phyloP scores from a whole-genome alignment of 768 basidiomycete genomes.

The Suillus fuscotomentosus region DNA sequence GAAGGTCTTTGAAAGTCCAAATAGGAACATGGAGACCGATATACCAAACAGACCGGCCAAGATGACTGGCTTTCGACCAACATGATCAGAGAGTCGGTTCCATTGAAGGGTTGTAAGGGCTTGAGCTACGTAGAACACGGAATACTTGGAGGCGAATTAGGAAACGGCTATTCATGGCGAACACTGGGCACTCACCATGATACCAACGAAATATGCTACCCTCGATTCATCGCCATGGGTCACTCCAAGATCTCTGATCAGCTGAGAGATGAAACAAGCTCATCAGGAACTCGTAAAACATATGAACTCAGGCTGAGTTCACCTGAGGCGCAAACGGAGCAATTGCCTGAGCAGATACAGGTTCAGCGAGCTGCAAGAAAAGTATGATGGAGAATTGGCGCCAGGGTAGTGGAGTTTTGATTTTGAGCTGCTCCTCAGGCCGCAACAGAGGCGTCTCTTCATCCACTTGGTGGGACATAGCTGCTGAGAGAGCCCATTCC shows the following conservation, averaged over 20 bases:
- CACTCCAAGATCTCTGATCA: constrained; percentile 32
- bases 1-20: constrained; percentile 57
- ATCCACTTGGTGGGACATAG: constrained; percentile 15
- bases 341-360: constrained; percentile 48
- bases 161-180: background rate
- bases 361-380: constrained; percentile 50
- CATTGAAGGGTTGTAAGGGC: constrained; percentile 57
- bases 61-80: constrained; percentile 57
- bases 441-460: constrained; percentile 39
- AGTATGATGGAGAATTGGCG: constrained; percentile 45
- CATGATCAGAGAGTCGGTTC: constrained; percentile 51
- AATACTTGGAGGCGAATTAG: constrained; percentile 38
- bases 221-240: constrained; percentile 44
- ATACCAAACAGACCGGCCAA: constrained; percentile 48
- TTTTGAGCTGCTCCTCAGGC: background rate
- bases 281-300: background rate
- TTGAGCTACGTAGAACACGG: constrained; percentile 54
- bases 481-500: background rate
- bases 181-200: constrained; percentile 37
- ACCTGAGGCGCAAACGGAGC: constrained; percentile 64
- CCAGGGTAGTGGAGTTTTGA: constrained; percentile 44
- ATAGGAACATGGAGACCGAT: constrained; percentile 47
- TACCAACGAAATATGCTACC: constrained; percentile 47
- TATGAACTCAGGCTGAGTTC: constrained; percentile 14
- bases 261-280: constrained; percentile 27